Evolutionary conservation across 2,329 filamentous ascomycete species (phyloP), one percentile per base, ranked within the genome.

Genomic region (Exophiala aquamarina): DNA sequence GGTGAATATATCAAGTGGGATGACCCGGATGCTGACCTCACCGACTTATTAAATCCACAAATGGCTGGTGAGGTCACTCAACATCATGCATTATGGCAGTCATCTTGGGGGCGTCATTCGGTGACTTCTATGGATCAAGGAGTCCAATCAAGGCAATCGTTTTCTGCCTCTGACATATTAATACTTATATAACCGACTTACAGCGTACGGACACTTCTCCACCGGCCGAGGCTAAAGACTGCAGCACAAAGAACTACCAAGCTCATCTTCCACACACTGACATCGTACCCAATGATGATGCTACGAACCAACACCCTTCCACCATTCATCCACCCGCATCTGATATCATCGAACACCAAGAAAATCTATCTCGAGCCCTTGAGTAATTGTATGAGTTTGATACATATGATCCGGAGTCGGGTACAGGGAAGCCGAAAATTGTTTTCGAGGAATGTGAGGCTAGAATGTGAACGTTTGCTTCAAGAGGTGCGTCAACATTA

Each of bases 391-490:
- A 63, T 71, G n/a, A 69, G 61, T 46, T 51, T 74, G 29, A 50
- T 71, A 19, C 62, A 66, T 41, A 72, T 74, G 69, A 61, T 71
- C 17, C 62, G 60, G 7, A 59, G 58, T 31, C 57, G 58, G 3
- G 43, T 61, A 2, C 59, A 57, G 35, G 66, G 65, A 0, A 68
- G 62, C 55, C 63, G 65, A 42, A 72, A 66, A 43, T 46, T 74
- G 17, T 71, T 74, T 44, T 75, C 72, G 71, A 68, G 62, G 41
- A 73, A 73, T 54, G 69, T 74, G 17, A 53, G 59, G 18, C 35
- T 63, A 18, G 72, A 75, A 52, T 74, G 71, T 56, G 70, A 74
- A 56, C 60, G 63, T 4, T 44, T 72, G 2, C 57, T 46, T 44
- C 55, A 53, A 54, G 64, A 67, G 54, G 68, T 71, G 61, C 10